Evolutionary conservation across 306 rosid species (phyloP).

Genomic region (Oemleria cerasiformis): DNA sequence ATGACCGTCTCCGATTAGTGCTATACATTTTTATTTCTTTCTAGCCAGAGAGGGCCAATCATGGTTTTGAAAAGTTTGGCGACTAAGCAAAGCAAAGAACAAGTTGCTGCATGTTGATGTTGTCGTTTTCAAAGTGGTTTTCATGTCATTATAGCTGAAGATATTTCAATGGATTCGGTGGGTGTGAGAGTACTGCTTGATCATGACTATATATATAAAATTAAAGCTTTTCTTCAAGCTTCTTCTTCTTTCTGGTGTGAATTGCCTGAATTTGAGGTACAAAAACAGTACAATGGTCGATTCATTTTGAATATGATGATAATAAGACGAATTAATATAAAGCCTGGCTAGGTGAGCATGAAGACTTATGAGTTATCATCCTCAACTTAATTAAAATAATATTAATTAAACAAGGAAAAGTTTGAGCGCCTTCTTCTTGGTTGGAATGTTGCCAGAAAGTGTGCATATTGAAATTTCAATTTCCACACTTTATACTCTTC

Average conservation of each 20-base stretch:
- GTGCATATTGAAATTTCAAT: slow-evolving; percentile 39
- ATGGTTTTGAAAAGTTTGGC: background rate
- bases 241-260: background rate
- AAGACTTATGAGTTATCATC: slow-evolving; percentile 2
- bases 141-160: slow-evolving; percentile 37
- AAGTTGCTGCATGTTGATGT: background rate
- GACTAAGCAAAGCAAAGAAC: slow-evolving; percentile 8
- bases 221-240: background rate
- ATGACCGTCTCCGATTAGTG: no score
- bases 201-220: slow-evolving; percentile 11
- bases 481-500: background rate
- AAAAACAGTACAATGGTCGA: background rate
- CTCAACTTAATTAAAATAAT: background rate
- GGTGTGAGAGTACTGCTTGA: slow-evolving; percentile 28
- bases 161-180: slow-evolving; percentile 46
- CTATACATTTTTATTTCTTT: background rate
- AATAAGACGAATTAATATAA: background rate
- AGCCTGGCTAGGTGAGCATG: background rate
- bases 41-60: background rate
- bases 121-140: slow-evolving; percentile 38
- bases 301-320: background rate
- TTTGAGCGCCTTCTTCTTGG: background rate
- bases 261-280: background rate
- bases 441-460: slow-evolving; percentile 50
- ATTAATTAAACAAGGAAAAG: background rate